Conservation (phyloP, 2,329 filamentous ascomycete species). For the Trichoderma oligosporum region DNA sequence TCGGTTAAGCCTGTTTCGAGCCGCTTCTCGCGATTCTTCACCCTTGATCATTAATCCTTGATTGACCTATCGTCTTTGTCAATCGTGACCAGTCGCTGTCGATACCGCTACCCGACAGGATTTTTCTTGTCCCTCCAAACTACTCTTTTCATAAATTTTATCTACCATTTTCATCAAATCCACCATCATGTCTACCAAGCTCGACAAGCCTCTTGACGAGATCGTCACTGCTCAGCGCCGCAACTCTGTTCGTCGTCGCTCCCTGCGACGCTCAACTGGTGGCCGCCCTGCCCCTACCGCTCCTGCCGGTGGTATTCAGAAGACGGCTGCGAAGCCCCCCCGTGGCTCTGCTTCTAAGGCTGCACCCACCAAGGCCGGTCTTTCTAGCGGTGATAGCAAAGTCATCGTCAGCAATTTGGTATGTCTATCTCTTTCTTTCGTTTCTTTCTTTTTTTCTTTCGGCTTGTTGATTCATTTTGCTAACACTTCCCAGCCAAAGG, state of each 20-base stretch:
- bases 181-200: slow-evolving; percentile 81
- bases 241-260: slow-evolving; percentile 53
- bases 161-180: slow-evolving; percentile 9
- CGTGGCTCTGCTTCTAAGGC: slow-evolving; percentile 59
- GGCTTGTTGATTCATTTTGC: slow-evolving; percentile 25
- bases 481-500: slow-evolving; percentile 71
- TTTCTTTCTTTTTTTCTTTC: background rate
- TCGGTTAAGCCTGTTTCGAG: slow-evolving; percentile 8
- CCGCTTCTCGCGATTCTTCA: slow-evolving; percentile 7
- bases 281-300: slow-evolving; percentile 56
- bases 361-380: slow-evolving; percentile 60
- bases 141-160: background rate
- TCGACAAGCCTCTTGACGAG: slow-evolving; percentile 95
- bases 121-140: background rate
- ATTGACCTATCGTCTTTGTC: slow-evolving; percentile 7
- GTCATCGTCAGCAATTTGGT: slow-evolving; percentile 99
- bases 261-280: slow-evolving; percentile 47
- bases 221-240: slow-evolving; percentile 77
- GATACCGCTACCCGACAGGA: background rate
- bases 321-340: slow-evolving; percentile 61
- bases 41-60: background rate
- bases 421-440: no score
- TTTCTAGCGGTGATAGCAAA: slow-evolving; percentile 74
- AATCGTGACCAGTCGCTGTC: slow-evolving; percentile 10
- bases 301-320: slow-evolving; percentile 82